Percentiles rank a stretch among this genome's conserved stretches.
Conservation (phyloP, 306 rosid genomes). For the Sphenostylis stenocarpa region DNA sequence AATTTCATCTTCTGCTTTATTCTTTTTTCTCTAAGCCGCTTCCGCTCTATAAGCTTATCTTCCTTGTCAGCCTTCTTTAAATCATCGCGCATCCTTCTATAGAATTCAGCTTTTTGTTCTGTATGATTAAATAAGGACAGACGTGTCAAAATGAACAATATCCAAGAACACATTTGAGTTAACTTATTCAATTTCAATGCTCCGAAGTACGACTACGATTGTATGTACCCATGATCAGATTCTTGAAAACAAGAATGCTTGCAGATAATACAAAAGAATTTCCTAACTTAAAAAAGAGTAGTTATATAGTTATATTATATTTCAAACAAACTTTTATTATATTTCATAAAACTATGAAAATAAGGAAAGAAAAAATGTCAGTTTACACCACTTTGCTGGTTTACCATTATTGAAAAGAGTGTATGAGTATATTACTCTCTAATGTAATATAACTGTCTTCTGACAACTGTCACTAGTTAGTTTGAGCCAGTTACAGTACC, state of each 20-base stretch:
- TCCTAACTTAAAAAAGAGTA: not conserved
- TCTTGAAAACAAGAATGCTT: slow-evolving; percentile 14
- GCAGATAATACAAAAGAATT: not conserved
- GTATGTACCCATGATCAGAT: not conserved
- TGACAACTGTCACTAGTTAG: no score
- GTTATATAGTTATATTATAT: not conserved
- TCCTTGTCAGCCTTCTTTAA: slow-evolving; percentile 75
- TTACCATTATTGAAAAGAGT: no score
- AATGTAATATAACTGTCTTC: no score
- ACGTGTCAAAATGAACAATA: slow-evolving; percentile 11
- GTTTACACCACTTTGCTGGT: not conserved
- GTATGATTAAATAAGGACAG: not conserved
- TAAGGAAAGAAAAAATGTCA: not conserved
- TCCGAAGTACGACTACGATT: not conserved
- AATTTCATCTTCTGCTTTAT: slow-evolving; percentile 66
- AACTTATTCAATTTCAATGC: not conserved
- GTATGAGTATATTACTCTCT: no score
- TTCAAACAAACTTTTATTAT: not conserved
- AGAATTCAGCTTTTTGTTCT: slow-evolving; percentile 70
- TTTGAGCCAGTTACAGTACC: no score
- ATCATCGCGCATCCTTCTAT: slow-evolving; percentile 74
- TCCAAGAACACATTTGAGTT: not conserved
- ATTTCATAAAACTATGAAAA: not conserved
- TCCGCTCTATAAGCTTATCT: slow-evolving; percentile 64
- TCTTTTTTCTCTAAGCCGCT: slow-evolving; percentile 70